Evolutionary conservation across 495 filamentous ascomycete genomes (phyloP).

Genomic region (Tuber calosporum): DNA sequence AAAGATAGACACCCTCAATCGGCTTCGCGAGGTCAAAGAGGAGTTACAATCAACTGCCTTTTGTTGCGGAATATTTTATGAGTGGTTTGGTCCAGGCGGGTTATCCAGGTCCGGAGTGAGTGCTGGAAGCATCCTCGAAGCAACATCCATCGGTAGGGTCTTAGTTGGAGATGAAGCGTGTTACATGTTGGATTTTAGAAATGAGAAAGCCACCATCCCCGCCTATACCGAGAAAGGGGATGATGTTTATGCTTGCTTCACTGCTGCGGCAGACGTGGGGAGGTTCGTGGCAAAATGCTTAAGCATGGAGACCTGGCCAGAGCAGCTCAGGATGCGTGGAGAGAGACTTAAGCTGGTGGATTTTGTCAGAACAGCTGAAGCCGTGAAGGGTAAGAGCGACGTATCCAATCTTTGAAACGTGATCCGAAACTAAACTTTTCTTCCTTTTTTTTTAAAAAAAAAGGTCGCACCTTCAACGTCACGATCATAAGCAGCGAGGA

Average conservation of each 20-base stretch:
- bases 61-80: slow-evolving; percentile 68
- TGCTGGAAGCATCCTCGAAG: slow-evolving; percentile 36
- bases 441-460: too few relatives aligned
- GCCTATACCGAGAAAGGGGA: slow-evolving; percentile 48
- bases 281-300: slow-evolving; percentile 59
- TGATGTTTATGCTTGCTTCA: slow-evolving; percentile 55
- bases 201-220: slow-evolving; percentile 54
- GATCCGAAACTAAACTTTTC: slow-evolving; percentile 2
- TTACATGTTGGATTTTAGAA: slow-evolving; percentile 57
- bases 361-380: slow-evolving; percentile 47
- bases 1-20: slow-evolving; percentile 50
- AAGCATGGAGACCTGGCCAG: slow-evolving; percentile 56
- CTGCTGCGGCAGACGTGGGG: slow-evolving; percentile 59
- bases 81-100: slow-evolving; percentile 61
- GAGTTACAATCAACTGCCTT: slow-evolving; percentile 60
- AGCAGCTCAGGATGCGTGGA: slow-evolving; percentile 59
- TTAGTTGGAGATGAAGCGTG: slow-evolving; percentile 50
- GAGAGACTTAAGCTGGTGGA: slow-evolving; percentile 53
- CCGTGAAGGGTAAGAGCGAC: slow-evolving; percentile 44
- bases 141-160: neutral
- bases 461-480: slow-evolving; percentile 42
- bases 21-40: slow-evolving; percentile 48
- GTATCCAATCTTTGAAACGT: neutral
- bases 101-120: slow-evolving; percentile 51
- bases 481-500: slow-evolving; percentile 45